Conservation (phyloP, 2,329 filamentous ascomycete species). For the Talaromyces rugulosus region DNA sequence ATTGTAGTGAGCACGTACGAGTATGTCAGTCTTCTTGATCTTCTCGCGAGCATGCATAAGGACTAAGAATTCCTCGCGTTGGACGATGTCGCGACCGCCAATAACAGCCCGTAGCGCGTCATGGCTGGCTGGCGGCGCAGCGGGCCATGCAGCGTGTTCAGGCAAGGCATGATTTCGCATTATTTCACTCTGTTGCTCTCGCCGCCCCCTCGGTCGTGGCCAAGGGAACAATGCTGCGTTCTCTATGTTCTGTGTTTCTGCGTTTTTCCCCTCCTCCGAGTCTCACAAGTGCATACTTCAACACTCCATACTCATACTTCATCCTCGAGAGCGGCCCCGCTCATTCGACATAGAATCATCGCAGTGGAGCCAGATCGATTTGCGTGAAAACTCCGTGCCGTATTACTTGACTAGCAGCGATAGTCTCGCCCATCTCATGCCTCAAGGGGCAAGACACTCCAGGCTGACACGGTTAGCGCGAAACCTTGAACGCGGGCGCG, state of each 20-base stretch:
- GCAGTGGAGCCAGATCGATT: not conserved
- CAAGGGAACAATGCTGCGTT: not conserved
- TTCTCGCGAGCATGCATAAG: not conserved
- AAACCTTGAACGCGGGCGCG: not conserved
- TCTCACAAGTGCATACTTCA: too few species aligned
- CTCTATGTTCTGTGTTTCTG: too few species aligned
- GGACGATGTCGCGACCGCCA: conserved; percentile 7
- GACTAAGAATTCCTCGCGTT: conserved; percentile 6
- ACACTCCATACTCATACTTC: too few species aligned
- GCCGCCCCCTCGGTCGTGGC: not conserved
- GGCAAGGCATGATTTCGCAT: conserved; percentile 13
- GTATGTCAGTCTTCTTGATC: not conserved
- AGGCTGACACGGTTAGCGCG: not conserved
- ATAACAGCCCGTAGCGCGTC: conserved; percentile 11
- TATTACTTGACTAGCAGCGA: not conserved
- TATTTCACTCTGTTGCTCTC: not conserved
- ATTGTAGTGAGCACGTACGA: not conserved
- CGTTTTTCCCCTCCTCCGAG: too few species aligned
- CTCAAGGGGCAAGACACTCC: not conserved
- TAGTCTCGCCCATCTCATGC: not conserved
- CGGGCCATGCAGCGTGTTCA: conserved; percentile 9
- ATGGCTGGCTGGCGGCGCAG: conserved; percentile 10
- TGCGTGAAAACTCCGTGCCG: not conserved
- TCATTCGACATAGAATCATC: not conserved
- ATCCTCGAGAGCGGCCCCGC: too few species aligned